A percentile compares a stretch with the other conserved stretches of the same genome.
Conservation (phyloP, 345 rosid species). For the Pugionium cornutum region DNA sequence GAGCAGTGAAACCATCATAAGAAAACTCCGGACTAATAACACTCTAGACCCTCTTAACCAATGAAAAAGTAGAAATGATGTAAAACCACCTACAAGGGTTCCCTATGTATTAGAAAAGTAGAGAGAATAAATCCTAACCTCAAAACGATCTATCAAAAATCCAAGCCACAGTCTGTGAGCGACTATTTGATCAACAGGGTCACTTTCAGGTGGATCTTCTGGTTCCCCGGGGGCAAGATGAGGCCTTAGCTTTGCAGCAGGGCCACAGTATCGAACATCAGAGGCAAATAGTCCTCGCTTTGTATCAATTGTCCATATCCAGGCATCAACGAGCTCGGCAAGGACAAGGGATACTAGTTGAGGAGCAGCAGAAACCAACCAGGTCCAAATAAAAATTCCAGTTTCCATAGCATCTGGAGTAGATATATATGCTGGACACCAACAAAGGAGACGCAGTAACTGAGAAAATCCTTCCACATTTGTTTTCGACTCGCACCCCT, state of each 20-base stretch:
- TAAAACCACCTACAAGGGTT: slow-evolving; percentile 15
- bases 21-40: slow-evolving; percentile 17
- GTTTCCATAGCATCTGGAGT: slow-evolving; percentile 96
- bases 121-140: slow-evolving; percentile 53
- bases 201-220: slow-evolving; percentile 59
- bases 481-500: slow-evolving; percentile 76
- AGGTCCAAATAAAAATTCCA: slow-evolving; percentile 96
- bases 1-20: slow-evolving; percentile 25
- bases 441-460: slow-evolving; percentile 93
- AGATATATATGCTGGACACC: slow-evolving; percentile 99
- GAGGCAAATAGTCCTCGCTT: slow-evolving; percentile 97
- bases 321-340: slow-evolving; percentile 99
- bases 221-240: slow-evolving; percentile 97
- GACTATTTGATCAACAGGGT: slow-evolving; percentile 88
- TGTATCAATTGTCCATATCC: slow-evolving; percentile 99
- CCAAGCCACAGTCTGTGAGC: slow-evolving; percentile 99
- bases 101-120: slow-evolving; percentile 9
- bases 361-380: slow-evolving; percentile 99
- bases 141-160: slow-evolving; percentile 93
- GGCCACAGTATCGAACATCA: slow-evolving; percentile 79
- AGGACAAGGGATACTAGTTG: slow-evolving; percentile 90
- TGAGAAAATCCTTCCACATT: slow-evolving; percentile 90
- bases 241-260: slow-evolving; percentile 93
- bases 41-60: slow-evolving; percentile 20
- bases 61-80: slow-evolving; percentile 9